Evolutionary conservation across 2,329 filamentous ascomycete species (phyloP).

Genomic region (Fusarium lateritium): DNA sequence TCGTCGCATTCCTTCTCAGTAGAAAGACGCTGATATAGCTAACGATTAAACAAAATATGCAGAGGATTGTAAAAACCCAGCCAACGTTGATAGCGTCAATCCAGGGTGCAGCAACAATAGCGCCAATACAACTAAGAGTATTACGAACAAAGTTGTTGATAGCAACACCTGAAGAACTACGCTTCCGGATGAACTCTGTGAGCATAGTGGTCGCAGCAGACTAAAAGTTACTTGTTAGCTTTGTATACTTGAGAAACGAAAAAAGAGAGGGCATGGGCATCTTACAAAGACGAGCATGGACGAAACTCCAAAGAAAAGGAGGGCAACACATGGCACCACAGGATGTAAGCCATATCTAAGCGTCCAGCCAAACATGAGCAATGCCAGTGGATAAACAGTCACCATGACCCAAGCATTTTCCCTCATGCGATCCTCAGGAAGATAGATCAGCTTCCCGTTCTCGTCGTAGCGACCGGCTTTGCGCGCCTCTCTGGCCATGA

Average conservation of each 20-base stretch:
- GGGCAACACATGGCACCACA: constrained; percentile 73
- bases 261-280: background rate
- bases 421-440: constrained; percentile 85
- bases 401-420: constrained; percentile 86
- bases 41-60: constrained; percentile 68
- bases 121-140: constrained; percentile 81
- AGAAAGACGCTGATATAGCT: constrained; percentile 72
- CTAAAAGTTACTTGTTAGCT: constrained; percentile 46
- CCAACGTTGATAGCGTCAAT: constrained; percentile 80
- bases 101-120: constrained; percentile 78
- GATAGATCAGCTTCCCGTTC: constrained; percentile 74
- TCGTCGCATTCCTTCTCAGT: constrained; percentile 71
- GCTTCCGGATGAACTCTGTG: constrained; percentile 84
- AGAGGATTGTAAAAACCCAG: constrained; percentile 78
- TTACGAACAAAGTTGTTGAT: constrained; percentile 87
- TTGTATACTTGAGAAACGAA: background rate
- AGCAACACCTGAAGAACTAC: constrained; percentile 80
- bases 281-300: constrained; percentile 84
- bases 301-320: constrained; percentile 82
- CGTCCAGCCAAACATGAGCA: constrained; percentile 86
- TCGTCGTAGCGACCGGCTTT: constrained; percentile 78
- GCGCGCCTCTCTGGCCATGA: constrained; percentile 84
- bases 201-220: constrained; percentile 83
- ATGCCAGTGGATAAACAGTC: constrained; percentile 76
- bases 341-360: constrained; percentile 75